Conservation (phyloP, 1,139 yeast genomes). For the Torulaspora pretoriensis region DNA sequence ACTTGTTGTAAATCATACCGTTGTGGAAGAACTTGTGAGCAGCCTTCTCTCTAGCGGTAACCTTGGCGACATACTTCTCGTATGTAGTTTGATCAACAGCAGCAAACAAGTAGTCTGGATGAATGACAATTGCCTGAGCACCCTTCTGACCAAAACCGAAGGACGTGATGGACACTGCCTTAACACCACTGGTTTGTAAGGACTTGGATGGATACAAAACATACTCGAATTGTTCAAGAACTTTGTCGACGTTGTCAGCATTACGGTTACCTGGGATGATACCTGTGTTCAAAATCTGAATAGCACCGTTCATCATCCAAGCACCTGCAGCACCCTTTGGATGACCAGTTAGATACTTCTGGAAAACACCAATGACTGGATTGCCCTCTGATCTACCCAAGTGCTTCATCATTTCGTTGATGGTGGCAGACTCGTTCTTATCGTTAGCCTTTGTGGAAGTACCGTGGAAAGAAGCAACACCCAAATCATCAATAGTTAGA, state of each 20-base stretch:
- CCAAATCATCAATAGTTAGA: constrained; percentile 89
- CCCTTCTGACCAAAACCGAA: constrained; percentile 99
- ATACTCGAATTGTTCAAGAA: constrained; percentile 76
- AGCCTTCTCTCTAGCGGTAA: constrained; percentile 74
- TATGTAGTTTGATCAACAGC: constrained; percentile 69
- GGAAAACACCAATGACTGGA: constrained; percentile 97
- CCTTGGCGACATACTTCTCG: constrained; percentile 65
- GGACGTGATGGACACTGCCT: constrained; percentile 95
- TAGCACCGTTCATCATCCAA: constrained; percentile 99
- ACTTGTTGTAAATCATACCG: constrained; percentile 84
- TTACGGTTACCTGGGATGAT: constrained; percentile 98
- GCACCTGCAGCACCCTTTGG: constrained; percentile 99
- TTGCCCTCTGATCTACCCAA: constrained; percentile 97
- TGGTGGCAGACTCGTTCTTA: constrained; percentile 91
- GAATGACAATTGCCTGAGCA: constrained; percentile 88
- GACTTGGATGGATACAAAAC: constrained; percentile 93
- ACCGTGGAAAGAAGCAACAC: constrained; percentile 99
- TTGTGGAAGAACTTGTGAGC: constrained; percentile 96
- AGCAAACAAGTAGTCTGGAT: constrained; percentile 90
- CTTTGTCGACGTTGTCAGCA: constrained; percentile 90
- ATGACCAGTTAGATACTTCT: constrained; percentile 97
- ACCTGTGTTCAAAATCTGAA: constrained; percentile 89
- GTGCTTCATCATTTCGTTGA: constrained; percentile 88
- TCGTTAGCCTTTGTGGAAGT: constrained; percentile 97
- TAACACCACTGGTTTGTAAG: constrained; percentile 91